phyloP scores from a whole-genome alignment of 306 rosid genomes.

The Inga laurina region DNA sequence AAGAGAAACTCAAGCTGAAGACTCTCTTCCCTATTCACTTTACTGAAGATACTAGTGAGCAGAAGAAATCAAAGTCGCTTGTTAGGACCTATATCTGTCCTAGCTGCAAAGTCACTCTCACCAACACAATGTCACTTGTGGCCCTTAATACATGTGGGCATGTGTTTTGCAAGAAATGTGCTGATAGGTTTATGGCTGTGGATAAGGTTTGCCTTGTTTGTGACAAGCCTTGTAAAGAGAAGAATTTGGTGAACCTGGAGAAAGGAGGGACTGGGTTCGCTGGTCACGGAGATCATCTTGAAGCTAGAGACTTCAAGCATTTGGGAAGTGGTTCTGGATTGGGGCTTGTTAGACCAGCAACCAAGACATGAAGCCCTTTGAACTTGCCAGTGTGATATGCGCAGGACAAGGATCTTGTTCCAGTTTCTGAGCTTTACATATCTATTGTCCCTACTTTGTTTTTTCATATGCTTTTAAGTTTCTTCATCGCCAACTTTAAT shows the following conservation, averaged over 20 bases:
- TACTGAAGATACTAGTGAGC: constrained; percentile 76
- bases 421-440: background rate
- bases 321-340: constrained; percentile 97
- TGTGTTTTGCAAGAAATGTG: constrained; percentile 90
- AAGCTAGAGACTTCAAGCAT: constrained; percentile 92
- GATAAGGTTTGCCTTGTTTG: constrained; percentile 95
- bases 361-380: constrained; percentile 52
- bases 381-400: background rate
- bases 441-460: background rate
- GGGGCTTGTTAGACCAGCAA: constrained; percentile 92
- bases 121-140: constrained; percentile 81
- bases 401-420: background rate
- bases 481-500: background rate
- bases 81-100: constrained; percentile 79
- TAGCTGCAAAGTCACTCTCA: constrained; percentile 92
- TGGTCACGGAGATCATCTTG: constrained; percentile 86
- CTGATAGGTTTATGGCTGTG: constrained; percentile 82
- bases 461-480: background rate
- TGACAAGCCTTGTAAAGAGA: constrained; percentile 79
- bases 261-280: constrained; percentile 95
- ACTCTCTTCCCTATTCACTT: constrained; percentile 73
- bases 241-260: constrained; percentile 73
- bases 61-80: constrained; percentile 60
- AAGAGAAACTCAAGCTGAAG: constrained; percentile 86
- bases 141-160: constrained; percentile 93